Base-by-base conservation (phyloP, 768 basidiomycete genomes). In the Hericium coralloides region DNA sequence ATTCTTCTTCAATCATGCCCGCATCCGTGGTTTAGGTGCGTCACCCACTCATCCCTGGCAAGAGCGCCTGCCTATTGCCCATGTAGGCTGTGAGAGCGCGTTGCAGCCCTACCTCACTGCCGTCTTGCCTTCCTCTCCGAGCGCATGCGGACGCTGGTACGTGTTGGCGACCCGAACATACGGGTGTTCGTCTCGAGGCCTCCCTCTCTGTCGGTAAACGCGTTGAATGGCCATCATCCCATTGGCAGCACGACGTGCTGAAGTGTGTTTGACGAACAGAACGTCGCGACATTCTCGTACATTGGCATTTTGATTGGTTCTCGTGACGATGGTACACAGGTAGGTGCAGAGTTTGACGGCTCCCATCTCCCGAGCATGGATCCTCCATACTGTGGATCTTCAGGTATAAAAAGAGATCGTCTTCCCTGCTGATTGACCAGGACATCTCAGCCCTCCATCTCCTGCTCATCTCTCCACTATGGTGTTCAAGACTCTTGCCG, bases 401-500 rank as follows among this genome's bases (percentile, higher is more conserved):
- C 43, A 20, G n/a, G 17, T 45, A 45, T 45, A 45, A 45, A 45
- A 45, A 20, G 43, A 17, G 20, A 45, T 20, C 43, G 17, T 18
- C 7, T 45, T 45, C 43, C 9, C 43, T 20, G 43, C 43, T 45
- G 17, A 45, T 45, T 17, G 8, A 45, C 31, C 31, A 31, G 31
- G 31, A 31, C 31, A 31, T 31, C 31, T 9, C 31, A 31, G 31
- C 31, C 31, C 31, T 31, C 31, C 31, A 31, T 31, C 6, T 31
- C 31, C 43, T 45, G 5, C 22, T 45, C 49, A 50, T 23, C 49
- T 36, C 49, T 25, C 12, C 26, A 10, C 25, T 38, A 69, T 68
- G 69, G 49, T 47, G 15, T 59, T 64, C 65, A 68, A 68, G 47
- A 48, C 54, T 25, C 51, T 68, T 38, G 53, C 58, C 20, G 49